Evolutionary conservation across 345 rosid species (phyloP).

Genomic region (Gossypium thurberi): DNA sequence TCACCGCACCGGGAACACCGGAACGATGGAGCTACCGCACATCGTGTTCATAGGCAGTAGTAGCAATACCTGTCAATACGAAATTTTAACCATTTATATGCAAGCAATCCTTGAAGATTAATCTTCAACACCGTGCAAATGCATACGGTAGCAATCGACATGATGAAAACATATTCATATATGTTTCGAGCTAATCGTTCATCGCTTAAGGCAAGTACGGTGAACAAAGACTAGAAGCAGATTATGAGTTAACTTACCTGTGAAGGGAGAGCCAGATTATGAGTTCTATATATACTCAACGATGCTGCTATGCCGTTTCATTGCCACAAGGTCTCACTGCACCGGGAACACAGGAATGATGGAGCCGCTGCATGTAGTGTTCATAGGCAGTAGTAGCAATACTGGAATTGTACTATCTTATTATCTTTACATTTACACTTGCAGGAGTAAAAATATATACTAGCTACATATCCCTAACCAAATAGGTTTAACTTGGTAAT

Average conservation of each 20-base stretch:
- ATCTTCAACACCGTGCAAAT: neutral
- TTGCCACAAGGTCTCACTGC: slow-evolving; percentile 73
- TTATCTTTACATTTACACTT: neutral
- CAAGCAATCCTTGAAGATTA: neutral
- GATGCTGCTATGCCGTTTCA: slow-evolving; percentile 47
- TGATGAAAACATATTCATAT: neutral
- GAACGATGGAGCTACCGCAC: slow-evolving; percentile 63
- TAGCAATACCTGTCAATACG: slow-evolving; percentile 77
- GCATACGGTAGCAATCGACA: neutral
- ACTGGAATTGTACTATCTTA: slow-evolving; percentile 23
- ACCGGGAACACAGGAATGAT: slow-evolving; percentile 66
- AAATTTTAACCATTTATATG: neutral
- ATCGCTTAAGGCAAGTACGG: neutral
- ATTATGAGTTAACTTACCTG: slow-evolving; percentile 43
- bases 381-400: slow-evolving; percentile 82
- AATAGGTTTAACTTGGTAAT: too few relatives aligned
- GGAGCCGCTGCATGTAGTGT: slow-evolving; percentile 52
- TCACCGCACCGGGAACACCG: slow-evolving; percentile 44
- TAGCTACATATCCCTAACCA: neutral
- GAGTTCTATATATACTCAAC: slow-evolving; percentile 13
- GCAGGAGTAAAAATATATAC: neutral
- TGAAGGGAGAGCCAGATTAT: slow-evolving; percentile 71
- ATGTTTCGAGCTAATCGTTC: slow-evolving; percentile 3
- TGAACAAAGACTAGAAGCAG: neutral
- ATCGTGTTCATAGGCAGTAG: slow-evolving; percentile 84